Evolutionary conservation across 164 flowering plant genomes (phyloP), one percentile per base, ranked within the genome.

Genomic region (Magnolia officinalis): DNA sequence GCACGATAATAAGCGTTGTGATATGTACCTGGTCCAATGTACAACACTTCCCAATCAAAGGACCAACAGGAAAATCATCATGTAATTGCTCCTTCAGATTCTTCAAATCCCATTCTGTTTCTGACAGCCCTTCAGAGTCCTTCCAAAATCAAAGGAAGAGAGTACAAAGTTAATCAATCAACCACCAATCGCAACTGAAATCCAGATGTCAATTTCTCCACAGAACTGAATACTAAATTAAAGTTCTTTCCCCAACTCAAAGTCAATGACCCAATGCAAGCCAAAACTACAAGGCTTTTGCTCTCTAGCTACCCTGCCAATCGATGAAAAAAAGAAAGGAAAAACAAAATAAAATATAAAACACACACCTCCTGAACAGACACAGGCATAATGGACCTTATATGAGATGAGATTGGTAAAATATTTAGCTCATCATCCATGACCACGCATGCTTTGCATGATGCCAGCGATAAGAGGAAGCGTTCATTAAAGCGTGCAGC

Each of bases 381-480:
- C 75, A 87, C 80, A 26, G 92, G 87, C 8, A 83, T 77, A 21
- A 94, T 90, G 59, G 96, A 87, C 81, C 86, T 86, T 71, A 94
- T 89, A 80, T 94, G 98, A 67, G 99, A 90, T 24, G 99, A 93
- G 70, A 96, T 89, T 2, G 97, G 97, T 74, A 94, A 81, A 64
- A 96, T 81, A 82, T 96, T 92, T 65, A 94, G 80, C 83, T 94
- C 98, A 84, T 94, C 98, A 79, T 96, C 99, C 97, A 94, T 89
- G 68, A 90, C 88, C 21, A 90, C 86, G 79, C 99, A 96, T 77
- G 98, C 82, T 86, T 88, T 90, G 85, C 97, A 92, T 24, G 97
- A 90, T 7, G 94, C 96, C 77, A 94, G 83, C 51, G 99, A 96
- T 67, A 96, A 86, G 50, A 96, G 80, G 85, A 96, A 96, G 8